These are phyloP conservation scores for Aspergillus piperis DNA, from an alignment of 2,329 filamentous ascomycete species.

Conservation along the genomic window DNA sequence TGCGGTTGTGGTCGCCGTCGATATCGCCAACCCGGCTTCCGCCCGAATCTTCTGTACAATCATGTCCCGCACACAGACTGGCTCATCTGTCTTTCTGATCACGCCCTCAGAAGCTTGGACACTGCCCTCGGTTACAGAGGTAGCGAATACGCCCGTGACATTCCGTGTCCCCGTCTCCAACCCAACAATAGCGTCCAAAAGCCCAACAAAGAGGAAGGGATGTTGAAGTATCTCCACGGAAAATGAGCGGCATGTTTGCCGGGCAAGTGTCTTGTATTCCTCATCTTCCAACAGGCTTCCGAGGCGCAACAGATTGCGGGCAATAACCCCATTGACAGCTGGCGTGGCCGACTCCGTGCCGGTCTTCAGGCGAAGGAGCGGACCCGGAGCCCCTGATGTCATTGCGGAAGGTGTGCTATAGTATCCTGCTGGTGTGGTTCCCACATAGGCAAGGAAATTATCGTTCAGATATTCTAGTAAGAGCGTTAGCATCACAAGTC, in stretches of 20 bases:
- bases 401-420: constrained; percentile 47
- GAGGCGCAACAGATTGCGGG: constrained; percentile 82
- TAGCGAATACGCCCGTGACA: constrained; percentile 57
- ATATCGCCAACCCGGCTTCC: constrained; percentile 35
- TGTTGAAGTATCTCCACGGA: constrained; percentile 91
- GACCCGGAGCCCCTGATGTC: constrained; percentile 60
- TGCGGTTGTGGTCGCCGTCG: constrained; percentile 35
- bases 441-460: constrained; percentile 71
- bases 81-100: constrained; percentile 23
- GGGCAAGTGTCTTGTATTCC: constrained; percentile 64
- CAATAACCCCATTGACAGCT: constrained; percentile 84
- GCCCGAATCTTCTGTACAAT: constrained; percentile 36
- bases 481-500: constrained; percentile 12
- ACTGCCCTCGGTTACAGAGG: constrained; percentile 19
- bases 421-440: constrained; percentile 41
- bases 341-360: constrained; percentile 93
- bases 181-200: constrained; percentile 75
- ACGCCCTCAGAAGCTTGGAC: constrained; percentile 17
- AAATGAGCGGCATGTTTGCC: constrained; percentile 78
- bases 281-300: constrained; percentile 68
- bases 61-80: constrained; percentile 30
- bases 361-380: constrained; percentile 84
- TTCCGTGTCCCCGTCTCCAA: constrained; percentile 69
- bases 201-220: constrained; percentile 83
- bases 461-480: constrained; percentile 66